Conservation (phyloP, 805 yeast genomes). For the Ogataea nonfermentans region DNA sequence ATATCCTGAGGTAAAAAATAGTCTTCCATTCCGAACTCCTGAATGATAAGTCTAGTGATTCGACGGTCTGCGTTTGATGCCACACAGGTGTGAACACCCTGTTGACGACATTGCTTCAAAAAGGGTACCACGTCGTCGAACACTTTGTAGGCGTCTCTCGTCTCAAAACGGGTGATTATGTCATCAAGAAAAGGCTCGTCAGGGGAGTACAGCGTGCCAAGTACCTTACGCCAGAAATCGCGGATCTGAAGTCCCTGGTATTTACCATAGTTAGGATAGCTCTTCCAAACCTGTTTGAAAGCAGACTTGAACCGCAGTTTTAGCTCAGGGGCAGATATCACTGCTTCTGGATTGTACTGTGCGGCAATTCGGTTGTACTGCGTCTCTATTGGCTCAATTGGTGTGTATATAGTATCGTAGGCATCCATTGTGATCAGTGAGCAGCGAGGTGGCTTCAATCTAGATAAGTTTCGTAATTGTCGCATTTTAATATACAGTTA, state of each 20-base stretch:
- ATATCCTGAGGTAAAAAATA: constrained; percentile 41
- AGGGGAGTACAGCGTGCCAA: constrained; percentile 15
- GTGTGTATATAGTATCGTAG: constrained; percentile 62
- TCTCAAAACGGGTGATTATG: constrained; percentile 48
- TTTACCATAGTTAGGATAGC: constrained; percentile 67
- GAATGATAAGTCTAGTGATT: constrained; percentile 43
- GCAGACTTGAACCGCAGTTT: constrained; percentile 30
- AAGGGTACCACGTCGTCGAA: constrained; percentile 53
- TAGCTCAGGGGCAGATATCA: constrained; percentile 25
- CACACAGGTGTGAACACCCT: constrained; percentile 40
- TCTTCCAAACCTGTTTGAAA: constrained; percentile 36
- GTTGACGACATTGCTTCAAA: constrained; percentile 33
- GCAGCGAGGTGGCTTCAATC: constrained; percentile 31
- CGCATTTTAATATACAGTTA: constrained; percentile 1
- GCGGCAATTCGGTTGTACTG: constrained; percentile 51
- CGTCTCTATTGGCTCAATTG: constrained; percentile 50
- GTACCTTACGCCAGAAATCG: constrained; percentile 60
- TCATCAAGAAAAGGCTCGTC: constrained; percentile 38
- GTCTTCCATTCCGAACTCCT: constrained; percentile 41
- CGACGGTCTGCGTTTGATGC: constrained; percentile 65
- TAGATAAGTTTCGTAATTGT: neutral
- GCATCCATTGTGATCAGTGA: constrained; percentile 62
- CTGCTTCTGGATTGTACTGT: constrained; percentile 39
- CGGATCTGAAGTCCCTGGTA: constrained; percentile 30
- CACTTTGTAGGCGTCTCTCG: constrained; percentile 49